These are phyloP conservation scores for Debaryomycetaceae sp. DNA, from an alignment of 1,139 yeast species.

Conservation along the genomic window DNA sequence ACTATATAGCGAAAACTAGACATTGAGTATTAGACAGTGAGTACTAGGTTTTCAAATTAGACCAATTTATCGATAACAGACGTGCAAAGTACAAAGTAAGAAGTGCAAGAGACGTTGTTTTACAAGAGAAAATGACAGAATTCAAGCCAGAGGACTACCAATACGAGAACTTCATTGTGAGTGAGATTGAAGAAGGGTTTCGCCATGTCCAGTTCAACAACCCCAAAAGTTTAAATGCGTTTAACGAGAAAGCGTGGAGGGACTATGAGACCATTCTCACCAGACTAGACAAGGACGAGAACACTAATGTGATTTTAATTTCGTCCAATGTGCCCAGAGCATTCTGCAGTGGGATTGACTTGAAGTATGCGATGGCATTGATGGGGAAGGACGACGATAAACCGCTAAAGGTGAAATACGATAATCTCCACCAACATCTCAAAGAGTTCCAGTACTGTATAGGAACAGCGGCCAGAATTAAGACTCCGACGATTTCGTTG, in stretches of 20 bases:
- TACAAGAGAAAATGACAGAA: background rate
- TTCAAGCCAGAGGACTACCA: constrained; percentile 25
- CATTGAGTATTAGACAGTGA: too few relatives aligned
- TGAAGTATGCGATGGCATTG: constrained; percentile 35
- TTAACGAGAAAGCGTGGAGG: constrained; percentile 50
- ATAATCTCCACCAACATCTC: constrained; percentile 39
- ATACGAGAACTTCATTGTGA: constrained; percentile 38
- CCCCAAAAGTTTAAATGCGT: constrained; percentile 61
- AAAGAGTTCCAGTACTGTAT: constrained; percentile 58
- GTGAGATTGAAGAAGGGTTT: constrained; percentile 46
- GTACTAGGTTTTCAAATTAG: too few relatives aligned
- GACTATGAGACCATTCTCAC: constrained; percentile 52
- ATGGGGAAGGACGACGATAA: constrained; percentile 10
- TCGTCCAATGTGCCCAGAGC: constrained; percentile 56
- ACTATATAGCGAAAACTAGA: too few relatives aligned
- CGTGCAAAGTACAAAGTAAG: too few relatives aligned
- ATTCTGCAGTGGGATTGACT: constrained; percentile 67
- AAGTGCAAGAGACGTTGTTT: too few relatives aligned
- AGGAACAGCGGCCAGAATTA: constrained; percentile 42
- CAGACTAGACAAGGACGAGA: constrained; percentile 42
- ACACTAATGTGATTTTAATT: constrained; percentile 51
- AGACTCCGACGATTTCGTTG: constrained; percentile 48
- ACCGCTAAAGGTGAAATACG: constrained; percentile 19
- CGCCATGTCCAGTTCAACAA: constrained; percentile 63
- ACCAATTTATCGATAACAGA: too few relatives aligned